Percentiles rank a stretch among this genome's conserved stretches.
Evolutionary conservation across 1,284 basidiomycete genomes (phyloP).

Genomic region (Tilletia indica): DNA sequence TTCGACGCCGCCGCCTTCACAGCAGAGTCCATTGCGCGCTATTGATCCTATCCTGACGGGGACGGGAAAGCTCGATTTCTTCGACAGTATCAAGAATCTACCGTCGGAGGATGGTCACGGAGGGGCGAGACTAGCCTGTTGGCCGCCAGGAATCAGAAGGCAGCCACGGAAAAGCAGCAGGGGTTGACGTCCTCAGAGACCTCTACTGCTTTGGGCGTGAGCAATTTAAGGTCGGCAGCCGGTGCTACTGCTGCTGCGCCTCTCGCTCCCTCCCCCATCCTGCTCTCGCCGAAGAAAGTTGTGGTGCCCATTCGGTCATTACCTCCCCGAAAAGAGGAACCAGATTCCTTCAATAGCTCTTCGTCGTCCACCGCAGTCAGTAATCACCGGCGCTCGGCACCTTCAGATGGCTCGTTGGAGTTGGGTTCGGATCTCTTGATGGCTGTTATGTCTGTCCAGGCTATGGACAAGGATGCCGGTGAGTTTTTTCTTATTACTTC

Average conservation of each 20-base stretch:
- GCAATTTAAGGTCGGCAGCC: not conserved
- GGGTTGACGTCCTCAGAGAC: not conserved
- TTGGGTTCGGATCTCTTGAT: conserved; percentile 1
- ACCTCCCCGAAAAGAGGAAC: too few relatives aligned
- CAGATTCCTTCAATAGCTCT: not conserved
- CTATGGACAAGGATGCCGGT: not conserved
- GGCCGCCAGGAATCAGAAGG: not conserved
- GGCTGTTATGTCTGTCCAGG: conserved; percentile 9
- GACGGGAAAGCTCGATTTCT: conserved; percentile 7
- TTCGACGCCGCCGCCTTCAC: not conserved
- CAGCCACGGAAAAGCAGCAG: not conserved
- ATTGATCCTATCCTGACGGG: not conserved
- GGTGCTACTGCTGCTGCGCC: not conserved
- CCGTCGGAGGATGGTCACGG: conserved; percentile 1
- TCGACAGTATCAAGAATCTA: conserved; percentile 3
- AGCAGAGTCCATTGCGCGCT: not conserved
- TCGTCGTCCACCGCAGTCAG: not conserved
- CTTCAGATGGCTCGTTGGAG: not conserved
- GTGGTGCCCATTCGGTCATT: too few relatives aligned
- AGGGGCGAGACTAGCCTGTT: not conserved
- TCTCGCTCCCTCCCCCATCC: not conserved
- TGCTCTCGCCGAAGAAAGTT: not conserved
- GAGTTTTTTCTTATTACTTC: not conserved
- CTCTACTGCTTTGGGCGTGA: not conserved
- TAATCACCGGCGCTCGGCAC: too few relatives aligned